Conservation (phyloP, 148 eudicot species). For the Vaccinium darrowii region DNA sequence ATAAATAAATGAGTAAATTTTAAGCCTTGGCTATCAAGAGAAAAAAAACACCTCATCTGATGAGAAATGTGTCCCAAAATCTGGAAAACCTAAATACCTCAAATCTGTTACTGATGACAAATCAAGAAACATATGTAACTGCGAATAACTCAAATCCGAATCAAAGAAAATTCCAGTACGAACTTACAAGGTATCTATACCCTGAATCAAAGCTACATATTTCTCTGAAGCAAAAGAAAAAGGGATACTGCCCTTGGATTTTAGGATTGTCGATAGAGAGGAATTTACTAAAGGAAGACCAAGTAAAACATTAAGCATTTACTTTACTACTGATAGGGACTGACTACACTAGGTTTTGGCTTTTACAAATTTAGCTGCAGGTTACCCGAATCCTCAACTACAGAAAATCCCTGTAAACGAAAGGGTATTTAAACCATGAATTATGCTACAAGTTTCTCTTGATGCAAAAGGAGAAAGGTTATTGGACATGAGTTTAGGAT, state of each 20-base stretch:
- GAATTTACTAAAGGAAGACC: not conserved
- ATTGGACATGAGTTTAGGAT: not conserved
- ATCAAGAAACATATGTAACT: not conserved
- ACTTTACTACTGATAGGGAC: not conserved
- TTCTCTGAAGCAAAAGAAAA: not conserved
- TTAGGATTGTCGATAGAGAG: not conserved
- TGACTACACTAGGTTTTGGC: not conserved
- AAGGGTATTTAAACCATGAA: conserved; percentile 14
- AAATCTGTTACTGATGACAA: not conserved
- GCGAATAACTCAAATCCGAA: not conserved
- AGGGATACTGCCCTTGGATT: not conserved
- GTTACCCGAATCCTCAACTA: not conserved
- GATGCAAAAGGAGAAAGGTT: not conserved
- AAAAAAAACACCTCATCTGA: not conserved
- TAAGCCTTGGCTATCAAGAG: not conserved
- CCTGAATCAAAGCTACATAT: conserved; percentile 12
- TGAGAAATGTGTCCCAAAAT: not conserved
- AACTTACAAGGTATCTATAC: conserved; percentile 1
- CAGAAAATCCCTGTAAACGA: not conserved
- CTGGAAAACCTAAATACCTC: not conserved
- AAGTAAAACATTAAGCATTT: not conserved
- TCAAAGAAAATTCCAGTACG: not conserved
- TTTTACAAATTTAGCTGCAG: not conserved
- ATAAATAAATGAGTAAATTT: not conserved
- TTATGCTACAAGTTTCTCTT: not conserved